Base-by-base conservation (phyloP, 192 early-diverging fungal genomes). In the Coemansia sp. region DNA sequence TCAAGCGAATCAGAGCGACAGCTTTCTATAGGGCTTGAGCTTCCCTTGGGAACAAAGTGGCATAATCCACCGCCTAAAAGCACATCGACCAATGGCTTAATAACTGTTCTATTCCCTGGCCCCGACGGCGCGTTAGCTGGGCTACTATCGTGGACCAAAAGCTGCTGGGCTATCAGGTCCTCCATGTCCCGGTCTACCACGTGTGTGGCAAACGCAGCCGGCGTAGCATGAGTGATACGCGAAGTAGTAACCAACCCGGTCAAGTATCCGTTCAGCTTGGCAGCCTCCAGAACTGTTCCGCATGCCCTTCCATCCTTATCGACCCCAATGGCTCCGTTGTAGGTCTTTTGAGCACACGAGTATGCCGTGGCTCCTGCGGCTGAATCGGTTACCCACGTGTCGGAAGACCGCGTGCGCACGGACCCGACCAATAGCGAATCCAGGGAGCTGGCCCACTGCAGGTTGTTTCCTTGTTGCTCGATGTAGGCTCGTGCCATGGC, bases 351-450 rank as follows among this genome's bases (percentile, higher is more conserved):
- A 0, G 58, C 86, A 40, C 86, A 86, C 0, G 86, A 67, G 56
- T 77, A 87, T 0, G 86, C 87, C 2, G 87, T 88, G 15, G 86
- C 87, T 0, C 86, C 87, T 9, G 87, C 86, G 1, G 86, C 87
- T 6, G 85, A 86, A 39, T 88, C 87, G 0, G 87, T 88, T 2
- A 88, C 67, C 31, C 82, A 59, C n/a, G 81, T 75, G 26, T 64
- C 67, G 21, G 77, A 67, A 16, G 85, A 85, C 20, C 76, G 75
- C 4, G 87, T 88, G 31, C 86, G 75, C 37, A 75, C 61, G 0
- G 75, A 67, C 7, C 87, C 87, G 6, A 83, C 77, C 5, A 82
- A 66, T 20, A 87, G 69, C 13, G 45, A 53, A 52, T 88, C 87
- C 3, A 88, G 71, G 0, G 74, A 46, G 43, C 84, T 72, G 23